Percentiles rank a stretch among this genome's conserved stretches.
phyloP scores from a whole-genome alignment of 352 stramenopile species.

The Pythium coloratum region DNA sequence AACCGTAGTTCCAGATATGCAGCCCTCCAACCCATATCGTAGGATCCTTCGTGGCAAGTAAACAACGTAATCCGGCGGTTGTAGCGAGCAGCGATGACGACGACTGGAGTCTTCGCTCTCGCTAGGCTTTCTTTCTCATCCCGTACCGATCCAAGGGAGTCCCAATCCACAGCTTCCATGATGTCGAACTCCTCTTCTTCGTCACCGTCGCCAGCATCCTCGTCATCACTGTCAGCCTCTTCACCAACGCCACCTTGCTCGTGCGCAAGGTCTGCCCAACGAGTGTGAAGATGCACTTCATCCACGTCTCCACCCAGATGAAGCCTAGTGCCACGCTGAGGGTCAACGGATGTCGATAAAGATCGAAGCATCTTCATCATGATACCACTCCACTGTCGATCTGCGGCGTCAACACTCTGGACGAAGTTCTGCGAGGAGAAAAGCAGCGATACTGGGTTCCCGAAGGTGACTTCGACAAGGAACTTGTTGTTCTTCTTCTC shows the following conservation, averaged over 20 bases:
- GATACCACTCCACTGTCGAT: conserved; percentile 44
- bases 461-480: conserved; percentile 67
- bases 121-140: neutral
- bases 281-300: conserved; percentile 46
- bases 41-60: conserved; percentile 3
- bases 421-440: conserved; percentile 24
- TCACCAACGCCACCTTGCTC: neutral
- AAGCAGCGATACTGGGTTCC: conserved; percentile 48
- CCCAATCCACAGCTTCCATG: conserved; percentile 61
- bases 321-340: neutral
- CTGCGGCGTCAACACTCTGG: conserved; percentile 24
- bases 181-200: conserved; percentile 33
- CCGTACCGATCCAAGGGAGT: conserved; percentile 34
- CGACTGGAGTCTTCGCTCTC: neutral
- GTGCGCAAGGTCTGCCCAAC: conserved; percentile 6
- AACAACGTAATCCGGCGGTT: conserved; percentile 7
- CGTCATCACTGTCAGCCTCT: conserved; percentile 9
- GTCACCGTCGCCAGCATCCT: conserved; percentile 24
- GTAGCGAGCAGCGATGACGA: conserved; percentile 1
- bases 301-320: conserved; percentile 30
- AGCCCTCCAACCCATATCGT: neutral
- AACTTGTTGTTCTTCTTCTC: conserved; percentile 48
- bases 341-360: conserved; percentile 11
- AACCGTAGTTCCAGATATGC: conserved; percentile 7
- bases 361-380: conserved; percentile 31